Evolutionary conservation across 192 early-diverging fungal species (phyloP), one percentile per base, ranked within the genome.

Genomic region (Linnemannia elongata): DNA sequence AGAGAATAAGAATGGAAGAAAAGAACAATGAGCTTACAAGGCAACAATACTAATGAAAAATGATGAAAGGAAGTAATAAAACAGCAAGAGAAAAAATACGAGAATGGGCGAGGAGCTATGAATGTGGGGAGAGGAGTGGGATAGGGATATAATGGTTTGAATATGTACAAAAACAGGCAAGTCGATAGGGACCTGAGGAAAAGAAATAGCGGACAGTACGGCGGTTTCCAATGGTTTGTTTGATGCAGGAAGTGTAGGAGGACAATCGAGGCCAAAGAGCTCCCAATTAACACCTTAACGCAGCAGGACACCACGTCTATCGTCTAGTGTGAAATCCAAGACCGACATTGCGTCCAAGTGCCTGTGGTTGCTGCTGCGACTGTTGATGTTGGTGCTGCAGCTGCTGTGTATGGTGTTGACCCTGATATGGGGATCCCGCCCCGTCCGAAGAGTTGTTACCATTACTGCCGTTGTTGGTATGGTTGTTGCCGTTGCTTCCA

Each of bases 401-500:
- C n/a, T 71, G 68, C 15, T 54, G n/a, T 36, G 74, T 38, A 24
- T 52, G 74, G 54, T 45, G 63, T 42, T 78, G 77, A 52, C 41
- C 8, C 77, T 45, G 69, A 35, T 69, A 52, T 69, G 68, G 77
- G 68, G 77, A 69, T 79, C 77, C 77, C 24, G 49, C 69, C 69
- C 77, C 49, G 38, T 54, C 41, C 22, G 36, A 33, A 33, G 22
- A 49, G 30, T 72, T 47, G 44, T 3, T 71, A 20, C 70, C 36
- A 41, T 57, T 79, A 42, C 38, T 71, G 10, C 45, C 36, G 52
- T 6, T 55, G 69, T 20, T 36, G n/a, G 33, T 45, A n/a, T 76
- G 57, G 44, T 74, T 74, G 72, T 22, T 83, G 82, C 33, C 47
- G 45, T 38, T 76, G 74, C 38, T 76, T 82, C 60, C 30, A 20